These are phyloP conservation scores for Coemansia umbellata DNA, from an alignment of 192 early-diverging fungal genomes.

Conservation along the genomic window DNA sequence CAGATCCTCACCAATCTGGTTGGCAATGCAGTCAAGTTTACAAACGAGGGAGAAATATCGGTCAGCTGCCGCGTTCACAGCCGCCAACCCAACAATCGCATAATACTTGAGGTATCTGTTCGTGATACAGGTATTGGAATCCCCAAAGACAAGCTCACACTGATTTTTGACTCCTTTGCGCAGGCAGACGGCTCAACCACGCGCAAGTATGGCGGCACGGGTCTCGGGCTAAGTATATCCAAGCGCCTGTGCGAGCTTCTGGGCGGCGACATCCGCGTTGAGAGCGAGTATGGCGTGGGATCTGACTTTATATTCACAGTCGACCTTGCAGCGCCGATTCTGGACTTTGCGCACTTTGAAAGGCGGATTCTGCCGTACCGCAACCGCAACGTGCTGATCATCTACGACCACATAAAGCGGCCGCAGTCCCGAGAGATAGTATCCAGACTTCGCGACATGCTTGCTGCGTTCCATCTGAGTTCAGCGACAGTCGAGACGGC, in stretches of 20 bases:
- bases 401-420: slow-evolving; percentile 55
- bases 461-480: slow-evolving; percentile 55
- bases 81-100: slow-evolving; percentile 25
- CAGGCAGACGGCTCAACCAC: slow-evolving; percentile 82
- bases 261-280: slow-evolving; percentile 77
- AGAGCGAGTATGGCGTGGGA: slow-evolving; percentile 66
- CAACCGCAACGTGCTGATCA: slow-evolving; percentile 63
- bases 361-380: slow-evolving; percentile 55
- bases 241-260: slow-evolving; percentile 71
- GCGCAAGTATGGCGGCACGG: slow-evolving; percentile 83
- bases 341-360: slow-evolving; percentile 35
- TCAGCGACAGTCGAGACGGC: slow-evolving; percentile 48
- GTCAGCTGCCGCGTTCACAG: slow-evolving; percentile 52
- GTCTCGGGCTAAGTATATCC: slow-evolving; percentile 80
- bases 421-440: slow-evolving; percentile 24
- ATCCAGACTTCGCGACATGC: slow-evolving; percentile 40
- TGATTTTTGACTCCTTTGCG: slow-evolving; percentile 78
- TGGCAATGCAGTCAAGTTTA: slow-evolving; percentile 86
- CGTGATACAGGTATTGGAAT: slow-evolving; percentile 85
- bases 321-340: slow-evolving; percentile 25
- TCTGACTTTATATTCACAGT: slow-evolving; percentile 77
- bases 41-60: slow-evolving; percentile 65
- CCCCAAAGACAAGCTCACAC: slow-evolving; percentile 65
- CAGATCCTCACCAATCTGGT: slow-evolving; percentile 82
- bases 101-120: slow-evolving; percentile 67